Percentiles rank a stretch among this genome's conserved stretches.
Conservation (phyloP, 805 yeast species). For the Kodamaea sagamina region DNA sequence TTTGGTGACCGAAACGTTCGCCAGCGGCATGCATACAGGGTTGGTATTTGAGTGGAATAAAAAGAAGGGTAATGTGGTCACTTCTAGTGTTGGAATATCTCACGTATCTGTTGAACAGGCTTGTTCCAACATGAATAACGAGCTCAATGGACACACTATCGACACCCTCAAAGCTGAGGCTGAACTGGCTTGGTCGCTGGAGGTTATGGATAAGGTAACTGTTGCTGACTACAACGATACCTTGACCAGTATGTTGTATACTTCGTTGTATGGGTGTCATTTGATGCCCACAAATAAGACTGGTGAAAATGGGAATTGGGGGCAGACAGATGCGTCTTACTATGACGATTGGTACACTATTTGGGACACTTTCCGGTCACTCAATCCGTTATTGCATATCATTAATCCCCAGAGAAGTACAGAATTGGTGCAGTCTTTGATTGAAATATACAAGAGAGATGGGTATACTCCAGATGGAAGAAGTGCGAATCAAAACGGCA, state of each 20-base stretch:
- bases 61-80: constrained; percentile 6
- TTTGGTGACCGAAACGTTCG: constrained; percentile 1
- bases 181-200: constrained; percentile 21
- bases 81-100: constrained; percentile 30
- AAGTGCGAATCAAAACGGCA: constrained; percentile 37
- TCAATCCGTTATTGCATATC: constrained; percentile 34
- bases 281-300: constrained; percentile 34
- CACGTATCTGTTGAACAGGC: constrained; percentile 32
- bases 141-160: constrained; percentile 19
- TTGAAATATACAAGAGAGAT: constrained; percentile 31
- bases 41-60: constrained; percentile 25
- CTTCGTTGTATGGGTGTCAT: constrained; percentile 31
- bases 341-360: constrained; percentile 41
- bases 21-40: constrained; percentile 16
- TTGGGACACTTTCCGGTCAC: constrained; percentile 41
- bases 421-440: constrained; percentile 30
- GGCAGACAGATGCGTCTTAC: constrained; percentile 7
- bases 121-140: constrained; percentile 23
- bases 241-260: constrained; percentile 19
- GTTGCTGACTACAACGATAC: constrained; percentile 17
- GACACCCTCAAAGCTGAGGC: constrained; percentile 17
- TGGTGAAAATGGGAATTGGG: constrained; percentile 34
- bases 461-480: constrained; percentile 42
- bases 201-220: constrained; percentile 28
- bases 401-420: constrained; percentile 27